These are phyloP conservation scores for Scleroderma citrinum DNA, from an alignment of 768 basidiomycete genomes.

Conservation along the genomic window DNA sequence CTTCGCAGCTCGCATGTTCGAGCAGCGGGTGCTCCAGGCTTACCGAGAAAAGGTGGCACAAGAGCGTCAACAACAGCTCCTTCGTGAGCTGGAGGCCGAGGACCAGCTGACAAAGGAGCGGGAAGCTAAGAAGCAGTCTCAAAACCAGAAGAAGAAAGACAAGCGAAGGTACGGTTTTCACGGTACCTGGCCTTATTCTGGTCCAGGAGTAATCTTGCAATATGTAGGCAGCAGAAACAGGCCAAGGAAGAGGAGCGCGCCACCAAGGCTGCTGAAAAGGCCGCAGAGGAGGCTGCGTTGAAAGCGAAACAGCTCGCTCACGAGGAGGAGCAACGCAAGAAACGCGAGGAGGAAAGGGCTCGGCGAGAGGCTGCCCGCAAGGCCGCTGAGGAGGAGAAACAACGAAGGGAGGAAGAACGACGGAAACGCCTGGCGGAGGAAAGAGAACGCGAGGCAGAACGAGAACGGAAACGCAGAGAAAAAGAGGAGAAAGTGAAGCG, in stretches of 20 bases:
- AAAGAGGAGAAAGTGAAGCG: conserved; percentile 58
- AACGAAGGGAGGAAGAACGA: conserved; percentile 78
- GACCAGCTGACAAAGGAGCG: conserved; percentile 80
- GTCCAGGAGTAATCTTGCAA: not conserved
- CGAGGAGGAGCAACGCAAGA: conserved; percentile 78
- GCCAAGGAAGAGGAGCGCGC: conserved; percentile 92
- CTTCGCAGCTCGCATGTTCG: conserved; percentile 99
- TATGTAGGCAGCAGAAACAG: conserved; percentile 75
- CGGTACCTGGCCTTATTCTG: not conserved
- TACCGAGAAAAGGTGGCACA: conserved; percentile 97
- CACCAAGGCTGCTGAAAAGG: conserved; percentile 75
- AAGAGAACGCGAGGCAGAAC: conserved; percentile 72
- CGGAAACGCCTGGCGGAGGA: conserved; percentile 74
- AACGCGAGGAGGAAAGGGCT: conserved; percentile 81
- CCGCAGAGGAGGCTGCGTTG: conserved; percentile 75
- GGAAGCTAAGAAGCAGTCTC: conserved; percentile 89
- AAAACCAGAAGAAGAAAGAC: conserved; percentile 99
- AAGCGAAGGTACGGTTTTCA: conserved; percentile 72
- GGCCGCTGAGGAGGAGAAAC: conserved; percentile 76
- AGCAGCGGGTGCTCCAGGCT: conserved; percentile 93
- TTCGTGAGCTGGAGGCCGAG: conserved; percentile 95
- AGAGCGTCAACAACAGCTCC: conserved; percentile 86
- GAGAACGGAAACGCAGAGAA: conserved; percentile 68
- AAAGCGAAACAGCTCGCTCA: conserved; percentile 71
- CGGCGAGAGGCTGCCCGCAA: conserved; percentile 72